Conservation (phyloP, 805 yeast species). For the Scheffersomyces stipitis region DNA sequence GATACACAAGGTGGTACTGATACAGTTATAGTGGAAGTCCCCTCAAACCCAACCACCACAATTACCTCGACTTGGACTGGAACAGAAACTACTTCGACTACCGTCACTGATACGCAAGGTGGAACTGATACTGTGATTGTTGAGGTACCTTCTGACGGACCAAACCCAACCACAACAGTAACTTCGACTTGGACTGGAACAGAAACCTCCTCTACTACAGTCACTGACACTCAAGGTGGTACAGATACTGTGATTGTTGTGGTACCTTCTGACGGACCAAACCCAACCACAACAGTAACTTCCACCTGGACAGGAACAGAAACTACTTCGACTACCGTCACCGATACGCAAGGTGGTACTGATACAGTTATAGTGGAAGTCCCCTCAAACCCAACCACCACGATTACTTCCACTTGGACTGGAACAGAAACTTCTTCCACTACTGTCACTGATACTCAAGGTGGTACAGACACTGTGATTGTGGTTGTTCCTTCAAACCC, state of each 20-base stretch:
- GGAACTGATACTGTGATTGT: constrained; percentile 11
- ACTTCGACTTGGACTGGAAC: constrained; percentile 13
- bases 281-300: constrained; percentile 9
- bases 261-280: too few relatives aligned
- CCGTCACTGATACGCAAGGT: constrained; percentile 5
- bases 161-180: constrained; percentile 6
- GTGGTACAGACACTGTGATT: constrained; percentile 5
- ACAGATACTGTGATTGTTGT: constrained; percentile 13
- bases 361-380: constrained; percentile 12
- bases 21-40: constrained; percentile 7
- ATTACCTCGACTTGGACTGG: constrained; percentile 9
- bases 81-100: constrained; percentile 2
- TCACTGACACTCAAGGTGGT: constrained; percentile 8
- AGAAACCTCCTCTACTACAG: constrained; percentile 1
- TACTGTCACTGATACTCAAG: constrained; percentile 4
- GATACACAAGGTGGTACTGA: constrained; percentile 4
- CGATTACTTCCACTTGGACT: constrained; percentile 4
- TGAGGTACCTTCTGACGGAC: constrained; percentile 11
- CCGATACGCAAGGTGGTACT: constrained; percentile 10
- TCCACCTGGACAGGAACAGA: constrained; percentile 10
- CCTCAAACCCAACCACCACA: constrained; percentile 5
- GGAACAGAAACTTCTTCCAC: constrained; percentile 8
- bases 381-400: constrained; percentile 12
- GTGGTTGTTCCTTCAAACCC: constrained; percentile 8
- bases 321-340: constrained; percentile 5